Conservation (phyloP, 805 yeast species). For the Yarrowia sp. region DNA sequence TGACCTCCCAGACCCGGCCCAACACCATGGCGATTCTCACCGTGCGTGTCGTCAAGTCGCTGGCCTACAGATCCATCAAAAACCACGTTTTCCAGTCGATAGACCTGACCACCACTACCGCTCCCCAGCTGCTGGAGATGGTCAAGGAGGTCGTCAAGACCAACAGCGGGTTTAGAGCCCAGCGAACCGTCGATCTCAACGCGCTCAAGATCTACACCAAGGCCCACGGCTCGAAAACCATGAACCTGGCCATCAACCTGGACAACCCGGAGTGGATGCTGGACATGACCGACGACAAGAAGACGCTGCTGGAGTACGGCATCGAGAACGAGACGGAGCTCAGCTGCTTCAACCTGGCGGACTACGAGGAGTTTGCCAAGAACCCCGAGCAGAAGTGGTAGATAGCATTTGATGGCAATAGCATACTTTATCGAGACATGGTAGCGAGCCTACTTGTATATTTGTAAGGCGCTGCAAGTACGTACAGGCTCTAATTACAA, state of each 20-base stretch:
- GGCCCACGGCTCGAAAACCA: slow-evolving; percentile 92
- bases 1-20: slow-evolving; percentile 18
- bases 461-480: too few relatives aligned
- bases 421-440: too few relatives aligned
- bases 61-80: slow-evolving; percentile 48
- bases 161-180: slow-evolving; percentile 75
- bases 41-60: slow-evolving; percentile 82
- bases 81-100: slow-evolving; percentile 49
- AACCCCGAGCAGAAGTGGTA: slow-evolving; percentile 94
- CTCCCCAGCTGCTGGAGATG: slow-evolving; percentile 57
- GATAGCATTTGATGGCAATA: background rate
- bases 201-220: slow-evolving; percentile 84
- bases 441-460: too few relatives aligned
- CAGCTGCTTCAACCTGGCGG: slow-evolving; percentile 69
- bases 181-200: slow-evolving; percentile 64
- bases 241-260: slow-evolving; percentile 86
- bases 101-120: slow-evolving; percentile 72
- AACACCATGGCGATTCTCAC: slow-evolving; percentile 58
- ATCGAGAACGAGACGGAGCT: slow-evolving; percentile 88
- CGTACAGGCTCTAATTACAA: too few relatives aligned
- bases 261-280: slow-evolving; percentile 79
- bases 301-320: slow-evolving; percentile 51
- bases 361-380: slow-evolving; percentile 63
- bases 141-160: slow-evolving; percentile 48
- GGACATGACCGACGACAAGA: slow-evolving; percentile 43